Evolutionary conservation across 2,329 filamentous ascomycete species (phyloP), one percentile per base, ranked within the genome.

Genomic region (Neopestalotiopsis clavispora): DNA sequence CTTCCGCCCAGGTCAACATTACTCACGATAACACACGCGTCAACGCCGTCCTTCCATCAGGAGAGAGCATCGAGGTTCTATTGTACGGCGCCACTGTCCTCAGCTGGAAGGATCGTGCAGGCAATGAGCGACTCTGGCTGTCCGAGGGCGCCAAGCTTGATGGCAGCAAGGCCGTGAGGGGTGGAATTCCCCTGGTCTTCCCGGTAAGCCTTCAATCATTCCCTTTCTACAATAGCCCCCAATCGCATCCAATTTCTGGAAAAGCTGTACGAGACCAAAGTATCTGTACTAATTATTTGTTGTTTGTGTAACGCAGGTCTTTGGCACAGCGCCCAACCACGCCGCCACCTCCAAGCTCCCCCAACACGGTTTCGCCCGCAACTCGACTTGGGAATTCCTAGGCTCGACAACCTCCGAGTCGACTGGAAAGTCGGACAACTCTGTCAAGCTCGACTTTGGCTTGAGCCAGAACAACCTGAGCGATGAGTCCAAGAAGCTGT

Each of bases 321-420:
- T 99, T 78, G 96, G 96, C 38, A 92, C 92, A 56, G 89, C 92
- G 13, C 91, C 93, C 66, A 86, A 91, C 73, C 91, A 95, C 80
- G 89, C 92, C 73, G 87, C 92, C n/a, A 96, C 94, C 34, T 89
- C 89, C 65, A 84, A 89, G 72, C 91, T 99, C 32, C 91, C 95
- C 3, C 95, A 98, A 83, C 96, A 98, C 84, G 96, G 96, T 74
- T 97, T 99, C 81, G 96, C 95, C 52, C 94, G 96, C 75, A 95
- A 89, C 77, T 93, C 91, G 60, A 89, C 89, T 71, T 99, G 96
- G 96, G 95, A 98, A 80, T 97, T 96, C 79, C 87, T 99, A 65
- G 95, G 95, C 77, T 97, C 95, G 83, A 94, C 91, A 6, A 91
- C 88, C n/a, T 89, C 88, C 5, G 91, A 94, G 79, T 87, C 78